Percentiles rank a stretch among this genome's conserved stretches.
Conservation (phyloP, 768 basidiomycete genomes). For the Xerocomus spinulosus region DNA sequence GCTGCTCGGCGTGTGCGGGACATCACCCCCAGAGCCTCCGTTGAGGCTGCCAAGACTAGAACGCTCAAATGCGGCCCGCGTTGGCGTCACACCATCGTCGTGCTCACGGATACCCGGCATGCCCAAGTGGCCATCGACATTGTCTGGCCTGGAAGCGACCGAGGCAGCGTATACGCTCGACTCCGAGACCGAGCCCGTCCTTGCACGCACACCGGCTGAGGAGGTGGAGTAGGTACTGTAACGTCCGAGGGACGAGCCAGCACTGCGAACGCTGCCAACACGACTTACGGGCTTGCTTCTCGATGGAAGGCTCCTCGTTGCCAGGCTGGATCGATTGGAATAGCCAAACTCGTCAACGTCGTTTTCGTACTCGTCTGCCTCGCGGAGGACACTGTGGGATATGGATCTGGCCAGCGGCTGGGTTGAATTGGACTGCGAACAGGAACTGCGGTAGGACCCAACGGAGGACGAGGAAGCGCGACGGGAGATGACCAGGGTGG, state of each 20-base stretch:
- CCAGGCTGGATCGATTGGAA: slow-evolving; percentile 7
- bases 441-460: slow-evolving; percentile 15
- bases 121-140: slow-evolving; percentile 3
- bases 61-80: slow-evolving; percentile 26
- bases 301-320: slow-evolving; percentile 20
- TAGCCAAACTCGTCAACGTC: slow-evolving; percentile 25
- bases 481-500: slow-evolving; percentile 48
- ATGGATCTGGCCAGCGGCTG: slow-evolving; percentile 25
- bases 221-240: slow-evolving; percentile 22
- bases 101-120: slow-evolving; percentile 30
- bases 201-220: slow-evolving; percentile 10
- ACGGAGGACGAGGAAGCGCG: slow-evolving; percentile 45
- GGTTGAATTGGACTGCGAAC: slow-evolving; percentile 10
- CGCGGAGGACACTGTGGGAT: slow-evolving; percentile 29
- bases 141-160: slow-evolving; percentile 13
- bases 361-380: slow-evolving; percentile 21
- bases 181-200: slow-evolving; percentile 17
- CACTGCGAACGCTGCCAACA: slow-evolving; percentile 19
- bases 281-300: slow-evolving; percentile 21
- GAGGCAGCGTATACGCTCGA: slow-evolving; percentile 16
- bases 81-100: slow-evolving; percentile 29
- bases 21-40: slow-evolving; percentile 11
- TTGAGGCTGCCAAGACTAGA: slow-evolving; percentile 24
- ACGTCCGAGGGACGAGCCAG: slow-evolving; percentile 21
- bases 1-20: slow-evolving; percentile 28